Base-by-base conservation (phyloP, 225 moss, liverwort and hornwort species). In the Anthoceros angustus region DNA sequence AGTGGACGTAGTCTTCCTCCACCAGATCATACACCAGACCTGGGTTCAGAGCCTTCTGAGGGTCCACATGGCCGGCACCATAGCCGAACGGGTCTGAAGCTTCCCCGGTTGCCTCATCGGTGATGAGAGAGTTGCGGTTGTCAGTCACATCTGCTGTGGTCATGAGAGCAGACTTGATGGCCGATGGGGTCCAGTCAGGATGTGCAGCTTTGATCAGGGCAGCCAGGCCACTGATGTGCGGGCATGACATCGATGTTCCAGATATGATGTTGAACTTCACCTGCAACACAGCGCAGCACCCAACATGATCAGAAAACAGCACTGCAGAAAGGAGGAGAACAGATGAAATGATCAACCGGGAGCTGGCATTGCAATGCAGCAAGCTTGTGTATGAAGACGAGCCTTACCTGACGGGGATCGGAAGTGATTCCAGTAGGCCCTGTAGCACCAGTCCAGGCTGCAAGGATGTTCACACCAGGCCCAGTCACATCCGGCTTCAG, bases 191-290 rank as follows among this genome's bases (percentile, higher is more conserved):
- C 94, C 94, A 94, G 0, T 75, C 69, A 2, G 94, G 90, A 8
- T 86, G 86, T 0, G 94, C 94, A 39, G 72, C 83, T 62, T 76
- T 84, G 0, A 94, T 77, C 26, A 94, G 64, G 12, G 94, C 90
- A 8, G 83, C 94, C 0, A 94, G 76, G 25, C 94, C 94, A 62
- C 90, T 90, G 25, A 94, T 83, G 68, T 94, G 94, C 16, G 94
- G 94, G 46, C 94, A 92, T 4, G 92, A 88, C 92, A 92, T 92
- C 68, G 92, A 92, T 2, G 92, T 92, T 6, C 92, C 92, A 2
- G 88, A 88, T 55, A 92, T 86, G 40, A 92, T 86, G 74, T 92
- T 94, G 76, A 86, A 92, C 1, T 69, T 49, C 62, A 92, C 88
- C 42, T 81, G 71, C 10, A 88, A 65, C 1, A 63, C 55, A 32